phyloP scores from a whole-genome alignment of 139 green algal species.

The Closterium sp. region DNA sequence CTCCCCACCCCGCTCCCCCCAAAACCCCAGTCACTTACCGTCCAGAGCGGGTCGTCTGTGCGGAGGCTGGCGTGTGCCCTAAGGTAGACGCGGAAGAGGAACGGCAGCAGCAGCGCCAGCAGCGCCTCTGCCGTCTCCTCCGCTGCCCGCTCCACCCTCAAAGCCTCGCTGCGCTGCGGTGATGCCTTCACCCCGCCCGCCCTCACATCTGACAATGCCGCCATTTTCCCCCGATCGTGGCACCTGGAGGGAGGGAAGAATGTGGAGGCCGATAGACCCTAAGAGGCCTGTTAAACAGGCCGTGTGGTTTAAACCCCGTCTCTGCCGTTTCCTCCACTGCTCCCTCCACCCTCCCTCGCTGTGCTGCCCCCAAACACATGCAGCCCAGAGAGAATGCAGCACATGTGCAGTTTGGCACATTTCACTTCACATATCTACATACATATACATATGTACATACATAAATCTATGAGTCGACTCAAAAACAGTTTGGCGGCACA shows the following conservation, averaged over 20 bases:
- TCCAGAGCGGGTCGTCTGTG: slow-evolving; percentile 24
- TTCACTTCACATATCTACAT: no score
- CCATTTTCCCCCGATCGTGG: background rate
- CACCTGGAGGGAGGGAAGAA: background rate
- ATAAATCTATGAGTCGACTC: no score
- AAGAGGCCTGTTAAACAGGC: background rate
- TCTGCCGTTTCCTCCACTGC: background rate
- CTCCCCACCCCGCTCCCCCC: no score
- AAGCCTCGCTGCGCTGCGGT: background rate
- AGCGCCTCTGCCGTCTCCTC: slow-evolving; percentile 11
- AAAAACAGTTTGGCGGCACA: no score
- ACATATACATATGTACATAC: no score
- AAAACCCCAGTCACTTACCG: slow-evolving; percentile 9
- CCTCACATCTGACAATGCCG: background rate
- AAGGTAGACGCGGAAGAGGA: slow-evolving; percentile 35
- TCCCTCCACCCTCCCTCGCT: background rate
- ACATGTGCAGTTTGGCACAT: no score
- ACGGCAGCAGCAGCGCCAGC: slow-evolving; percentile 18
- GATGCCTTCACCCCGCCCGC: background rate
- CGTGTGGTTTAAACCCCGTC: no score
- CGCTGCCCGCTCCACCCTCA: background rate
- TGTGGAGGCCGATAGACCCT: background rate
- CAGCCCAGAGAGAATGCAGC: no score
- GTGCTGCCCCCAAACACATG: no score
- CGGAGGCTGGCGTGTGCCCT: slow-evolving; percentile 23